These are phyloP conservation scores for Flaveria trinervia DNA, from an alignment of 129 eudicot species.

Conservation along the genomic window DNA sequence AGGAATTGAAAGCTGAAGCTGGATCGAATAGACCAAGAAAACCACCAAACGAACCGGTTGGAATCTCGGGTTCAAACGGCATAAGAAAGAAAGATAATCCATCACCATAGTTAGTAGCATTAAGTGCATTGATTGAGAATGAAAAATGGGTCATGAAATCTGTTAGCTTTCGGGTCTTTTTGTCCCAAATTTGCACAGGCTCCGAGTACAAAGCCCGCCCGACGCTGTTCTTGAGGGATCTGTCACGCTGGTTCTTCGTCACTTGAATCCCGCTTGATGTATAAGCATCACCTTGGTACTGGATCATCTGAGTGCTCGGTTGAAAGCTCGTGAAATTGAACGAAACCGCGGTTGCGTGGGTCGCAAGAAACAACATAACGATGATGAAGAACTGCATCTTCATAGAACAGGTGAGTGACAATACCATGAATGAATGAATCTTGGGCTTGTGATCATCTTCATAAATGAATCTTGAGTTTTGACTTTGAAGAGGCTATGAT, in stretches of 20 bases:
- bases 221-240: constrained; percentile 32
- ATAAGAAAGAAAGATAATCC: constrained; percentile 47
- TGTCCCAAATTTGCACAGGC: constrained; percentile 40
- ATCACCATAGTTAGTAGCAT: constrained; percentile 34
- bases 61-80: constrained; percentile 38
- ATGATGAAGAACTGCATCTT: constrained; percentile 18
- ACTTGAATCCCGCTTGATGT: constrained; percentile 44
- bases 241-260: constrained; percentile 40
- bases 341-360: constrained; percentile 28
- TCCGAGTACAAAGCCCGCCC: constrained; percentile 39
- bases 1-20: constrained; percentile 19
- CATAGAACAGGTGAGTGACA: not conserved
- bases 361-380: constrained; percentile 6
- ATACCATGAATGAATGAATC: too few species aligned
- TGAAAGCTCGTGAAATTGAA: constrained; percentile 41
- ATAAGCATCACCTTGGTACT: constrained; percentile 52
- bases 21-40: constrained; percentile 41
- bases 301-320: constrained; percentile 35
- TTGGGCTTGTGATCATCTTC: constrained; percentile 19
- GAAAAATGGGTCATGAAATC: constrained; percentile 46
- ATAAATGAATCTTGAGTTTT: constrained; percentile 20
- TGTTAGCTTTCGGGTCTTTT: constrained; percentile 28
- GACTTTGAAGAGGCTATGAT: not conserved
- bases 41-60: constrained; percentile 37
- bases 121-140: constrained; percentile 42